Evolutionary conservation across 768 basidiomycete genomes (phyloP).

Genomic region (Lactifluus subvellereus): DNA sequence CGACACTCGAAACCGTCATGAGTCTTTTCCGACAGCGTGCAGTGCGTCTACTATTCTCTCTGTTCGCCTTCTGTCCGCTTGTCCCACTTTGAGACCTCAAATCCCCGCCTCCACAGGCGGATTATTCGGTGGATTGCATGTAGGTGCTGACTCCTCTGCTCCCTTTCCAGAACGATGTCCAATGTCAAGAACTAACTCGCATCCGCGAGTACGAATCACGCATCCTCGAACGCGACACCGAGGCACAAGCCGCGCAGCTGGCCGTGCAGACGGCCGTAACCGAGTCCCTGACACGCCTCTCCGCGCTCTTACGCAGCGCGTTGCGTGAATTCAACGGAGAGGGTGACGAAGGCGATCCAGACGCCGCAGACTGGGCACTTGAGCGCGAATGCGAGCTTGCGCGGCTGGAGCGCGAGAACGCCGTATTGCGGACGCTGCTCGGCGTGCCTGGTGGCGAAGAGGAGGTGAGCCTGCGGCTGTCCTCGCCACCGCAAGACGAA

Average conservation of each 20-base stretch:
- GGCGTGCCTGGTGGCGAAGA: slow-evolving; percentile 37
- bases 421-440: slow-evolving; percentile 66
- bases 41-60: slow-evolving; percentile 46
- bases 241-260: slow-evolving; percentile 53
- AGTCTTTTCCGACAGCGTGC: slow-evolving; percentile 84
- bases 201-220: slow-evolving; percentile 88
- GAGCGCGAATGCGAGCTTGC: slow-evolving; percentile 89
- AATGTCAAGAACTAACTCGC: slow-evolving; percentile 84
- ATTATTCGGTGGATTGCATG: not conserved
- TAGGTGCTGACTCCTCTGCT: not conserved
- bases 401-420: slow-evolving; percentile 84
- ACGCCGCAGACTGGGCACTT: slow-evolving; percentile 64
- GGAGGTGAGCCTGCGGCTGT: slow-evolving; percentile 2
- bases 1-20: slow-evolving; percentile 94
- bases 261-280: slow-evolving; percentile 60
- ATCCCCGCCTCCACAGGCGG: too few species aligned
- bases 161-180: slow-evolving; percentile 70
- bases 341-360: slow-evolving; percentile 30
- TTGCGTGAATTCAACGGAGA: slow-evolving; percentile 70
- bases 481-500: slow-evolving; percentile 14
- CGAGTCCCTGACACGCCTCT: slow-evolving; percentile 61
- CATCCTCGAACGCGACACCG: slow-evolving; percentile 70
- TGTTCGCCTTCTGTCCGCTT: too few species aligned
- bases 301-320: slow-evolving; percentile 60
- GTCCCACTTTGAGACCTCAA: too few species aligned